Percentiles rank a stretch among this genome's conserved stretches.
phyloP scores from a whole-genome alignment of 2,329 filamentous ascomycete genomes.

The Ophiosphaerella herpotricha region DNA sequence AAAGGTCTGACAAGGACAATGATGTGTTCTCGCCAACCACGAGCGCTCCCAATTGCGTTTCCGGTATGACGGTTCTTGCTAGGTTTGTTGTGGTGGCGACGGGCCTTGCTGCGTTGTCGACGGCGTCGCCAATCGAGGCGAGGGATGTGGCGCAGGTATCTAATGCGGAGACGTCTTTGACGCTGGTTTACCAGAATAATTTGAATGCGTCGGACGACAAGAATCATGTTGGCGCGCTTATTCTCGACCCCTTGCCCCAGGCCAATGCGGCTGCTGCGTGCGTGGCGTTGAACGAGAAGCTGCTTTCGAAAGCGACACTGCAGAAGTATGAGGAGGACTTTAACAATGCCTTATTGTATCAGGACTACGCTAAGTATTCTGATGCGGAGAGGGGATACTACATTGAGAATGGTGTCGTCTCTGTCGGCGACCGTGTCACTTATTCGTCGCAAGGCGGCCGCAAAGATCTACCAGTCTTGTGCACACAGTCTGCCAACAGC shows the following conservation, averaged over 20 bases:
- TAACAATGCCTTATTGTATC: constrained; percentile 51
- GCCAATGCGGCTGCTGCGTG: constrained; percentile 52
- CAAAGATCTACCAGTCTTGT: constrained; percentile 53
- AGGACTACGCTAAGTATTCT: constrained; percentile 49
- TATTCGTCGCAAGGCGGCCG: constrained; percentile 34
- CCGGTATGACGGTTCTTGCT: constrained; percentile 28
- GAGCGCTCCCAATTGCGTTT: neutral
- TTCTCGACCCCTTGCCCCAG: constrained; percentile 52
- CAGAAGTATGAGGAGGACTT: constrained; percentile 54
- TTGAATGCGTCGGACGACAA: constrained; percentile 58
- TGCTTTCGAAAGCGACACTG: constrained; percentile 50
- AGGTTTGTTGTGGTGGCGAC: constrained; percentile 26
- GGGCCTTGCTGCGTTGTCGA: constrained; percentile 21
- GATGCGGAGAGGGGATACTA: constrained; percentile 48
- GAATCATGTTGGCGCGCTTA: constrained; percentile 58
- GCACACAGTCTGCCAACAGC: constrained; percentile 55
- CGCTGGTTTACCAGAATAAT: constrained; percentile 60
- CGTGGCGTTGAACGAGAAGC: constrained; percentile 52
- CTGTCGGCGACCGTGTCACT: constrained; percentile 42
- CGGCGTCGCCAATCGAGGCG: constrained; percentile 23
- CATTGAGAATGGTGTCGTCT: constrained; percentile 49
- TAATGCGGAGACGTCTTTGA: constrained; percentile 51
- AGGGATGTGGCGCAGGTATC: constrained; percentile 18
- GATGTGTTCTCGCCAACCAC: constrained; percentile 2
- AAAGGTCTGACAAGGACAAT: constrained; percentile 6